A percentile compares a stretch with the other conserved stretches of the same genome.
Evolutionary conservation across 164 flowering plant genomes (phyloP).

Genomic region (Sextonia rubra): DNA sequence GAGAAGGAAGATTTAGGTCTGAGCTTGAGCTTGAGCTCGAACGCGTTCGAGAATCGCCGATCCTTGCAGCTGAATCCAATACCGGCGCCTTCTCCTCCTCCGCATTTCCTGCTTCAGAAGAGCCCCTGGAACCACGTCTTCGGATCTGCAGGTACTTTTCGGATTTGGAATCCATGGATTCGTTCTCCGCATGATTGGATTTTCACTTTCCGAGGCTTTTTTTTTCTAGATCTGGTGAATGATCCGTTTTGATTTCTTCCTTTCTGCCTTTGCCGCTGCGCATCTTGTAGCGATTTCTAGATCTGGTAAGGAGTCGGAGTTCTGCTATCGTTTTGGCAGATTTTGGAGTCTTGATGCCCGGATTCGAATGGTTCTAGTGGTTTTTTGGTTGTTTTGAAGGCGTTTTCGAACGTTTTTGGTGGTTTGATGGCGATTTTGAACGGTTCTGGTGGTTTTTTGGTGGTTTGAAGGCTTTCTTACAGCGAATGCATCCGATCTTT

Average conservation of each 20-base stretch:
- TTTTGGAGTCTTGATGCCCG: not conserved
- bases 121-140: constrained; percentile 1
- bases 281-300: not conserved
- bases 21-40: constrained; percentile 25
- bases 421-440: not conserved
- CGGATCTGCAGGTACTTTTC: constrained; percentile 1
- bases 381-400: no score
- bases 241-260: not conserved
- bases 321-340: not conserved
- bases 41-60: constrained; percentile 9
- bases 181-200: not conserved
- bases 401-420: no score
- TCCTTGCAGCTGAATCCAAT: constrained; percentile 4
- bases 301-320: not conserved
- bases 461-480: not conserved
- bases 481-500: no score
- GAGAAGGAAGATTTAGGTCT: constrained; percentile 69
- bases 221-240: not conserved
- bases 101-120: not conserved
- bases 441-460: not conserved
- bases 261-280: not conserved
- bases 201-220: not conserved
- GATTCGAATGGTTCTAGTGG: not conserved
- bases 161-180: not conserved
- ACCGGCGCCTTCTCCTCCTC: constrained; percentile 1